phyloP scores from a whole-genome alignment of 2,329 filamentous ascomycete species.

The Purpureocillium lavendulum region DNA sequence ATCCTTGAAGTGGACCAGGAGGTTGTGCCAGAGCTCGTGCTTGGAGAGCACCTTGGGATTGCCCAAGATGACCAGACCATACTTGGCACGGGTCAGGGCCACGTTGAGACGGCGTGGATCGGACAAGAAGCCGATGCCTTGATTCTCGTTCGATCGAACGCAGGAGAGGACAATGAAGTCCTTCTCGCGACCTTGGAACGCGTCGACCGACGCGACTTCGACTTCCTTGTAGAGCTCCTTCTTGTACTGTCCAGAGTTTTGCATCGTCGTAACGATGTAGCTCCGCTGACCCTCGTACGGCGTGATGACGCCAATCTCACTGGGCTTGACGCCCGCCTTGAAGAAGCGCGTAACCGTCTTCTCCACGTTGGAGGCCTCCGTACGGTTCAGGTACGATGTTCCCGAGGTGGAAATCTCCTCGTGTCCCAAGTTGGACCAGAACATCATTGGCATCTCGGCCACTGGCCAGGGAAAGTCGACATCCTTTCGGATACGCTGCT shows the following conservation, averaged over 20 bases:
- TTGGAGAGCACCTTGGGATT: constrained; percentile 97
- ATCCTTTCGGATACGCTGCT: constrained; percentile 80
- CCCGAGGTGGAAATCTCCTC: constrained; percentile 97
- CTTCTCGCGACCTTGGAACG: constrained; percentile 97
- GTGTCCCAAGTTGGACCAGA: constrained; percentile 96
- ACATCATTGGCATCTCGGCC: constrained; percentile 96
- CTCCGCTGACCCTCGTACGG: constrained; percentile 97
- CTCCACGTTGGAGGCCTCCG: constrained; percentile 93
- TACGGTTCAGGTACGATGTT: constrained; percentile 96
- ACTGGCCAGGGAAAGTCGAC: constrained; percentile 99
- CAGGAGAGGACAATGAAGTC: constrained; percentile 98
- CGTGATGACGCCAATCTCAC: constrained; percentile 94
- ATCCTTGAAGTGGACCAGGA: constrained; percentile 94
- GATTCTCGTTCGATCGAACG: constrained; percentile 96
- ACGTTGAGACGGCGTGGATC: constrained; percentile 97
- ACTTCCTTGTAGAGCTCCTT: constrained; percentile 99
- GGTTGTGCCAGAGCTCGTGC: constrained; percentile 94
- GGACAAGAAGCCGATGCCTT: constrained; percentile 97
- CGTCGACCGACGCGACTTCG: constrained; percentile 95
- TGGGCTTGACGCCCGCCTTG: constrained; percentile 92
- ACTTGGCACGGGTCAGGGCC: constrained; percentile 92
- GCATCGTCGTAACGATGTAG: constrained; percentile 99
- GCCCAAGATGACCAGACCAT: constrained; percentile 89
- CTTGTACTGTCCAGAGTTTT: constrained; percentile 92
- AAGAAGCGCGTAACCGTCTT: constrained; percentile 98